These are phyloP conservation scores for Acmispon strigosus DNA, from an alignment of 306 rosid species.

Conservation along the genomic window DNA sequence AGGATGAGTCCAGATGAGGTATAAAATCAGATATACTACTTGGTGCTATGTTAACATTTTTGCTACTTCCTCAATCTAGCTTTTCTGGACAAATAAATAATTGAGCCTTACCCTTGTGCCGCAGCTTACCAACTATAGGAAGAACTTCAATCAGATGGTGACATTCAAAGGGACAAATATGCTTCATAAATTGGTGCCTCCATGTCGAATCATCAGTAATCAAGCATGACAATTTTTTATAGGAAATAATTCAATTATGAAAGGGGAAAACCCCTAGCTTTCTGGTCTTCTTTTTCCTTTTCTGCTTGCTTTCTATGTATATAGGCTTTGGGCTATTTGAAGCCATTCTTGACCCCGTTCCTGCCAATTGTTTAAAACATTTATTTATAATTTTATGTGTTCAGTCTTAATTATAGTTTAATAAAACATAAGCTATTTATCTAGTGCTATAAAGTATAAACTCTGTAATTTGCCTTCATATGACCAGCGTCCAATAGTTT, in stretches of 20 bases:
- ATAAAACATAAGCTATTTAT: constrained; percentile 1
- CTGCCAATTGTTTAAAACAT: constrained; percentile 14
- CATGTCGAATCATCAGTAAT: constrained; percentile 43
- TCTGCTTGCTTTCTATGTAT: constrained; percentile 13
- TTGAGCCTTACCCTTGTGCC: constrained; percentile 6
- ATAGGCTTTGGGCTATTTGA: constrained; percentile 14
- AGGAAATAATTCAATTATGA: background rate
- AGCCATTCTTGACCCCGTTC: background rate
- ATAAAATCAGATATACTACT: background rate
- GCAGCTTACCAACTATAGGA: constrained; percentile 79
- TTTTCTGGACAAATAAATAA: background rate
- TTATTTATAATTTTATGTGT: background rate
- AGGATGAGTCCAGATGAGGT: constrained; percentile 79
- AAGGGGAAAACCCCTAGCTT: constrained; percentile 17
- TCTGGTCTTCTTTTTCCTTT: background rate
- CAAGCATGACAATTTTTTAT: background rate
- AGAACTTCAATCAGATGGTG: constrained; percentile 73
- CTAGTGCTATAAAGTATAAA: background rate
- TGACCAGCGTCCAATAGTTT: background rate
- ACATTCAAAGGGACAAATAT: constrained; percentile 84
- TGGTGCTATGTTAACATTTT: background rate
- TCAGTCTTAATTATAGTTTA: background rate
- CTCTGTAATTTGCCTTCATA: background rate
- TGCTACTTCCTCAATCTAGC: background rate
- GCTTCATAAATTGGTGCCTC: constrained; percentile 72